Conservation (phyloP, 495 filamentous ascomycete species). For the Aspergillus egyptiacus region DNA sequence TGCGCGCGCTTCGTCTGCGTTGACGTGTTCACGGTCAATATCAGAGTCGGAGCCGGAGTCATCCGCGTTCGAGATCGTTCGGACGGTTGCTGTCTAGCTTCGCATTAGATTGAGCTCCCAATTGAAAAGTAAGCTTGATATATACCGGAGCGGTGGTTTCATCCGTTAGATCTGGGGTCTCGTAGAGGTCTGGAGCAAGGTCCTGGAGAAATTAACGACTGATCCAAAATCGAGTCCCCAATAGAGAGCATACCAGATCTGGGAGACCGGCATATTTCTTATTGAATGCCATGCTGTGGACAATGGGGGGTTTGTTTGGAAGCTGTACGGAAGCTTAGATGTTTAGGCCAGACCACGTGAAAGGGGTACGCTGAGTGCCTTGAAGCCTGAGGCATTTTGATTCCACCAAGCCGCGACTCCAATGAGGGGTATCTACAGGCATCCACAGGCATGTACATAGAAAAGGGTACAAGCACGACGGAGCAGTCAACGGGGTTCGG, state of each 20-base stretch:
- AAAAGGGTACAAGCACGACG: too few relatives aligned
- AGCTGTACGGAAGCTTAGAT: neutral
- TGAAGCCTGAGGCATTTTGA: conserved; percentile 5
- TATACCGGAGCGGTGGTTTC: conserved; percentile 72
- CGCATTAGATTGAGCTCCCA: conserved; percentile 12
- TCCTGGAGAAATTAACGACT: conserved; percentile 48
- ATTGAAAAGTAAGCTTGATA: neutral
- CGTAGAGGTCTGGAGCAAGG: conserved; percentile 87
- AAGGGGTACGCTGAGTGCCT: conserved; percentile 11
- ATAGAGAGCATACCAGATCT: conserved; percentile 57
- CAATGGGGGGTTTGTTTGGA: conserved; percentile 2
- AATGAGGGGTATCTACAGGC: conserved; percentile 2
- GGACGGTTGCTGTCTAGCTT: conserved; percentile 54
- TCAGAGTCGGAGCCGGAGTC: conserved; percentile 51
- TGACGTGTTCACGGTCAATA: conserved; percentile 68
- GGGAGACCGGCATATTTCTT: conserved; percentile 80
- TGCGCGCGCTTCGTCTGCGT: conserved; percentile 69
- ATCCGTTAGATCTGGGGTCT: conserved; percentile 85
- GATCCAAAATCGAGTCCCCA: neutral
- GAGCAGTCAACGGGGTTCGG: too few relatives aligned
- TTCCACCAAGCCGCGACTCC: neutral
- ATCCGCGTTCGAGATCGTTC: conserved; percentile 60
- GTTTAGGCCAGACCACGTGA: conserved; percentile 14
- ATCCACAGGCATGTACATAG: too few relatives aligned
- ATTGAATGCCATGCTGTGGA: conserved; percentile 41